phyloP scores from a whole-genome alignment of 2,329 filamentous ascomycete genomes.

The Pseudovirgaria hyperparasitica region DNA sequence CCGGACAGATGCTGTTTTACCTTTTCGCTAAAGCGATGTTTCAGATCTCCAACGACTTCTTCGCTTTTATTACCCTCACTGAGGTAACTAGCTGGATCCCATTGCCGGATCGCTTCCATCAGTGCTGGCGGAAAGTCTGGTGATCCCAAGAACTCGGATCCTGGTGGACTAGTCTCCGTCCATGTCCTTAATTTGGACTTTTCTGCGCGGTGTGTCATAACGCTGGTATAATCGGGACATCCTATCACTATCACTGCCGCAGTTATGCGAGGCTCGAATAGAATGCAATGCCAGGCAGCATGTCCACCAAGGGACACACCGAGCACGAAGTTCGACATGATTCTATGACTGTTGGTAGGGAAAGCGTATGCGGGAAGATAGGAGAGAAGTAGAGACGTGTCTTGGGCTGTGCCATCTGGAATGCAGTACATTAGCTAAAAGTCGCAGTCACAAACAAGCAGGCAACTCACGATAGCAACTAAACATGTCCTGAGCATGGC shows the following conservation, averaged over 20 bases:
- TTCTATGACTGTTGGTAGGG: conserved; percentile 30
- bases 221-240: conserved; percentile 72
- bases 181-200: conserved; percentile 54
- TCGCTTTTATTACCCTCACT: conserved; percentile 22
- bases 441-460: conserved; percentile 2
- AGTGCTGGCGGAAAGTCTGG: conserved; percentile 62
- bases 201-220: conserved; percentile 69
- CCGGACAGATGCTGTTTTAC: conserved; percentile 36
- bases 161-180: conserved; percentile 41
- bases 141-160: conserved; percentile 59
- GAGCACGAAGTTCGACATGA: conserved; percentile 56
- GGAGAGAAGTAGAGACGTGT: conserved; percentile 64
- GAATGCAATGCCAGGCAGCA: conserved; percentile 69
- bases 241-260: conserved; percentile 72
- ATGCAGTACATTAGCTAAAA: not conserved
- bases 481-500: conserved; percentile 89
- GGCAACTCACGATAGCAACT: conserved; percentile 48
- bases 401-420: conserved; percentile 53
- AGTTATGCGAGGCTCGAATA: conserved; percentile 67
- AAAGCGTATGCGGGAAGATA: conserved; percentile 66
- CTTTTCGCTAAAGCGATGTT: conserved; percentile 13
- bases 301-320: conserved; percentile 84
- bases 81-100: conserved; percentile 65
- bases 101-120: conserved; percentile 46
- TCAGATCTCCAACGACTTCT: conserved; percentile 21